phyloP scores from a whole-genome alignment of 257 asterid genomes.

The Nicotiana paniculata region DNA sequence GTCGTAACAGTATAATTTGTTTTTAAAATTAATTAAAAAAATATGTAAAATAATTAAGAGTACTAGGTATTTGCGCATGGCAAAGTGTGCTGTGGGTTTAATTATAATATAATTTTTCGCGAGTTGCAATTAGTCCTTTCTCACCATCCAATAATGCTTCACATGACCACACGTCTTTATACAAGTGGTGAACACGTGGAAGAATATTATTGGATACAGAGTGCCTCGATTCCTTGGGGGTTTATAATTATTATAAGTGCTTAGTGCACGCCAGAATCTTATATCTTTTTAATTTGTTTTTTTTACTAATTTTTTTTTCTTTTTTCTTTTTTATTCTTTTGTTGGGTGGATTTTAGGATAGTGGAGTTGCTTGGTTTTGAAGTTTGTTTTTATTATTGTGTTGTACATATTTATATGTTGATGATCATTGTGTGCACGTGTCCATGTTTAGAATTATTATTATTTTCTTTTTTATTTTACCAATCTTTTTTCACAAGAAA shows the following conservation, averaged over 20 bases:
- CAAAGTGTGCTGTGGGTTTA: neutral
- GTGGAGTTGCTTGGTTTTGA: slow-evolving; percentile 50
- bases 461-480: neutral
- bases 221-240: slow-evolving; percentile 35
- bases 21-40: neutral
- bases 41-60: neutral
- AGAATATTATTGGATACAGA: slow-evolving; percentile 25
- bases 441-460: slow-evolving; percentile 8
- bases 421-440: slow-evolving; percentile 39
- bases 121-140: slow-evolving; percentile 22
- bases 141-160: slow-evolving; percentile 48
- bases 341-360: slow-evolving; percentile 1
- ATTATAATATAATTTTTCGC: neutral
- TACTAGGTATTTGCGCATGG: neutral
- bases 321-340: neutral
- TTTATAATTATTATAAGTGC: slow-evolving; percentile 29
- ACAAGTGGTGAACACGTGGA: slow-evolving; percentile 54
- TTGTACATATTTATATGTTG: slow-evolving; percentile 10
- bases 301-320: neutral
- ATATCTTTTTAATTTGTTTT: slow-evolving; percentile 4
- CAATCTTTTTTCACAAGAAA: neutral
- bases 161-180: slow-evolving; percentile 47
- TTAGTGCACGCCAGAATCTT: slow-evolving; percentile 71
- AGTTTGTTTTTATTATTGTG: slow-evolving; percentile 31
- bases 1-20: neutral